phyloP scores from a whole-genome alignment of 2,329 filamentous ascomycete genomes.

The Aspergillus fijiensis region DNA sequence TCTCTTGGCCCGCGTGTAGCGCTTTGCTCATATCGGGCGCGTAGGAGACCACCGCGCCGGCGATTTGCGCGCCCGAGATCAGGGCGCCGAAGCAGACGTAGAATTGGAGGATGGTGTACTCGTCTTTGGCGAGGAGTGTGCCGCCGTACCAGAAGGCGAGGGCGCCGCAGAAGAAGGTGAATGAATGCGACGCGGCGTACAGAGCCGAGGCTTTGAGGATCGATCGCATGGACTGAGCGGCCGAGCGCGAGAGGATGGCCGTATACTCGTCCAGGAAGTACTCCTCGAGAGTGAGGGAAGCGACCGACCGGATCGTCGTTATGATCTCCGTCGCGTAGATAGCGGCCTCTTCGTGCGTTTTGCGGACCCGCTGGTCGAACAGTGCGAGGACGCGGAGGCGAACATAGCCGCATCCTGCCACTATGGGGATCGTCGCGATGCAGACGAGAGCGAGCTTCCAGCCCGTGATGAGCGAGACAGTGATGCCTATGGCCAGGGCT shows the following conservation, averaged over 20 bases:
- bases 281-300: constrained; percentile 1
- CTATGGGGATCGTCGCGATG: constrained; percentile 1
- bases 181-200: constrained; percentile 31
- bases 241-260: not conserved
- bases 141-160: constrained; percentile 66
- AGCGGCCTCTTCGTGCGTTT: not conserved
- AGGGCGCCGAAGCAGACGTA: constrained; percentile 48
- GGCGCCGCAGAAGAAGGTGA: constrained; percentile 21
- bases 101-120: constrained; percentile 41
- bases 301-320: constrained; percentile 50
- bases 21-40: constrained; percentile 26
- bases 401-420: constrained; percentile 8
- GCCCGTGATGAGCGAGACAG: not conserved
- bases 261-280: not conserved
- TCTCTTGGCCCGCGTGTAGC: constrained; percentile 26
- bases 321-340: constrained; percentile 32
- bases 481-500: constrained; percentile 1
- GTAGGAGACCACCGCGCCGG: constrained; percentile 32
- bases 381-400: constrained; percentile 3
- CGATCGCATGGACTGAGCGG: not conserved
- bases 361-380: not conserved
- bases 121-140: constrained; percentile 51
- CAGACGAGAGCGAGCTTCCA: constrained; percentile 14
- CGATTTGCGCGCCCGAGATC: constrained; percentile 34
- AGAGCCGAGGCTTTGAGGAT: constrained; percentile 27